Evolutionary conservation across 257 asterid species (phyloP).

Genomic region (Jacaranda copaia): DNA sequence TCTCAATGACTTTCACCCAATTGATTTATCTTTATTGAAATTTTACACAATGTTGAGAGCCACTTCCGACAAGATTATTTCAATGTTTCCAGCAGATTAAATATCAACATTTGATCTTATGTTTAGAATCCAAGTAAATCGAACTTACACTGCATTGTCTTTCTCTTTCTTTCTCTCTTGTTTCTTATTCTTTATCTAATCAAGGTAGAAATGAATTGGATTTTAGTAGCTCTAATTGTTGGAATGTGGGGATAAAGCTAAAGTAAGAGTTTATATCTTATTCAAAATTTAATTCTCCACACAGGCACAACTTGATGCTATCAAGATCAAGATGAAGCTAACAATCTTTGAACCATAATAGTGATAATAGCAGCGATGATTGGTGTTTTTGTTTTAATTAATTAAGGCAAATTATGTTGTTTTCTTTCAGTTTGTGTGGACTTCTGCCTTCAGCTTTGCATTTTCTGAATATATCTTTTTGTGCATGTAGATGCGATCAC

Average conservation of each 20-base stretch:
- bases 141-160: background rate
- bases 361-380: background rate
- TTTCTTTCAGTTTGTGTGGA: background rate
- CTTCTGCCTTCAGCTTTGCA: background rate
- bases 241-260: background rate
- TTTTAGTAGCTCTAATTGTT: background rate
- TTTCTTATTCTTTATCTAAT: conserved; percentile 1
- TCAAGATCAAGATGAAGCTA: background rate
- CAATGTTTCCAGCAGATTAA: background rate
- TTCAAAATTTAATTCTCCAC: conserved; percentile 1
- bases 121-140: conserved; percentile 17
- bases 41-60: background rate
- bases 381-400: background rate
- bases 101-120: background rate
- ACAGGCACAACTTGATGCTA: background rate
- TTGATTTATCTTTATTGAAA: background rate
- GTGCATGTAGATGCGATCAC: conserved; percentile 61
- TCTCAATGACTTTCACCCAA: conserved; percentile 1
- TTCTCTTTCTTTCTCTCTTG: background rate
- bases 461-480: conserved; percentile 29
- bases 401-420: background rate
- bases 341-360: background rate
- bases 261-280: background rate
- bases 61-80: background rate
- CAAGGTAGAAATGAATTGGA: background rate